Evolutionary conservation across 768 basidiomycete species (phyloP), one percentile per base, ranked within the genome.

Genomic region (Paxillus involutus): DNA sequence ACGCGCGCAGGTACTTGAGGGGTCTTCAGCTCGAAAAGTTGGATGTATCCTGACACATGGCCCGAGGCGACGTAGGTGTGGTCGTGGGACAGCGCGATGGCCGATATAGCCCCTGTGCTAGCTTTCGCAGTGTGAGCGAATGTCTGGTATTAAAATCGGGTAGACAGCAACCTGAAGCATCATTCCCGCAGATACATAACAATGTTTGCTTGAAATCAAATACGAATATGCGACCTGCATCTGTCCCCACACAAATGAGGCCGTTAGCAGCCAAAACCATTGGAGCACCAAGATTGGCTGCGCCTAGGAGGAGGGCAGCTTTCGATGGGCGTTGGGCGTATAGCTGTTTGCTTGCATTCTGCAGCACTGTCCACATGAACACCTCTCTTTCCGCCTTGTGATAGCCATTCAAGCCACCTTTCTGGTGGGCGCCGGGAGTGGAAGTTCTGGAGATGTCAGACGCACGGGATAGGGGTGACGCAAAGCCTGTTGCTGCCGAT

Each of bases 31-130:
- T 96, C 86, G 68, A 88, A 98, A 1, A 99, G 77, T 62, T 90
- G 88, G 44, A 99, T 84, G 60, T 92, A 79, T 3, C 96, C 97
- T 3, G 80, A 80, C 6, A 82, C 76, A 71, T 98, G 93, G 0
- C 97, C 97, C 3, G 88, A 88, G 0, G 88, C 96, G 46, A 98
- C 77, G 68, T 86, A 97, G 1, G 95, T 98, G 61, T 94, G 92
- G 66, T 99, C 97, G 62, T 91, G 85, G 9, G 95, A 97, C 44
- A 99, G 75, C 0, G 92, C 87, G 13, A 99, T 71, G 1, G 95
- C 89, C n/a, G 91, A 95, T 8, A 94, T 89, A 13, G 93, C 92
- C 10, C 86, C 72, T 3, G 72, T 70, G 61, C 76, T 84, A 40
- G 77, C 88, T 89, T 69, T 70, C 47, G 55, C 42, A 21, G 32